These are phyloP conservation scores for Aphanomyces astaci DNA, from an alignment of 352 stramenopile species.

Conservation along the genomic window DNA sequence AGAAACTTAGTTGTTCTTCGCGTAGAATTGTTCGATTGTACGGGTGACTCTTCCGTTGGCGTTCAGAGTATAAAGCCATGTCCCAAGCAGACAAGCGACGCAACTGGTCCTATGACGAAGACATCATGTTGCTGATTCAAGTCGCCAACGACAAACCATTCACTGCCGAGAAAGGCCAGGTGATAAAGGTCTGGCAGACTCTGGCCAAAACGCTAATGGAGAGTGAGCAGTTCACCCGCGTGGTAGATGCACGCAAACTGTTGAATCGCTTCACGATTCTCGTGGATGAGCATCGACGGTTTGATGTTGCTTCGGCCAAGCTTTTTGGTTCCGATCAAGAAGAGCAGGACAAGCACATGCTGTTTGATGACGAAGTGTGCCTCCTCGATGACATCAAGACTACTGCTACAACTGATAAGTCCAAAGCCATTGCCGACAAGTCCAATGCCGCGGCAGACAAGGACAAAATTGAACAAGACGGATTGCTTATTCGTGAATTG, in stretches of 20 bases:
- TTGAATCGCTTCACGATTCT: not conserved
- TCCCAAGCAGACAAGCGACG: too few species aligned
- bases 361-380: not conserved
- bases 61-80: too few species aligned
- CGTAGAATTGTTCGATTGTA: too few species aligned
- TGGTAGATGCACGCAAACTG: not conserved
- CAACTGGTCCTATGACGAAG: not conserved
- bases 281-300: not conserved
- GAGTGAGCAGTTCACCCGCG: not conserved
- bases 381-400: not conserved
- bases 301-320: not conserved
- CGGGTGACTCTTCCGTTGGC: too few species aligned
- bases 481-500: not conserved
- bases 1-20: too few species aligned
- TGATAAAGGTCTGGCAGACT: not conserved
- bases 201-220: not conserved
- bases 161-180: not conserved
- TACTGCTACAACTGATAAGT: too few species aligned
- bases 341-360: not conserved
- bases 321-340: not conserved
- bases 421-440: not conserved
- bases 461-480: slow-evolving; percentile 9
- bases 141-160: not conserved
- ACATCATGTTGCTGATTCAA: not conserved
- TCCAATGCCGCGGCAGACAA: not conserved